phyloP scores from a whole-genome alignment of 257 asterid genomes.

The Fraxinus excelsior region DNA sequence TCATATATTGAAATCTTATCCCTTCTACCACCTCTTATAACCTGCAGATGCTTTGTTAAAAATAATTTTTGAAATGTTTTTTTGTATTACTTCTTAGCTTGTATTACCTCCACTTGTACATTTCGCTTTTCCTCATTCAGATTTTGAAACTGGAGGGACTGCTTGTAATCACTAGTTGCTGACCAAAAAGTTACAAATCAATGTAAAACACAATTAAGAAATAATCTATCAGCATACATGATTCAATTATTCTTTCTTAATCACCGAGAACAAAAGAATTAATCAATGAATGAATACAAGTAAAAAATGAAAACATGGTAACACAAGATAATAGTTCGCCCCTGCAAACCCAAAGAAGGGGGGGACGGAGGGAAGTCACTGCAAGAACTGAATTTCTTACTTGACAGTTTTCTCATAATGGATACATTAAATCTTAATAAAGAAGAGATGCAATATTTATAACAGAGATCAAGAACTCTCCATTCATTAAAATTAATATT shows the following conservation, averaged over 20 bases:
- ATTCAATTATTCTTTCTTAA: neutral
- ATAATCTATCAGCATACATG: neutral
- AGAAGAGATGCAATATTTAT: neutral
- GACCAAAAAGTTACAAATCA: constrained; percentile 25
- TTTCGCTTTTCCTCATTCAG: constrained; percentile 91
- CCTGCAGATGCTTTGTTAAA: constrained; percentile 46
- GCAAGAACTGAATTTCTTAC: neutral
- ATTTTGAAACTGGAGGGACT: constrained; percentile 90
- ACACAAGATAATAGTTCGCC: constrained; percentile 11
- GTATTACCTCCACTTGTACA: constrained; percentile 80
- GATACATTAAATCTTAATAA: neutral
- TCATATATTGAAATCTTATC: constrained; percentile 85
- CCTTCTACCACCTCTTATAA: constrained; percentile 82
- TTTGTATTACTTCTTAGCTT: constrained; percentile 5
- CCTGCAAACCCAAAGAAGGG: neutral
- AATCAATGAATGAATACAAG: constrained; percentile 15
- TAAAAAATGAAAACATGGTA: neutral
- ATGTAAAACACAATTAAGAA: constrained; percentile 1
- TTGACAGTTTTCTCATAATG: constrained; percentile 1
- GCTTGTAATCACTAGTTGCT: constrained; percentile 95
- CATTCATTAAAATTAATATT: neutral
- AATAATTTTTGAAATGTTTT: neutral
- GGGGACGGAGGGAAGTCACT: too few species aligned
- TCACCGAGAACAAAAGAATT: neutral
- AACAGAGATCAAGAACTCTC: neutral